phyloP scores from a whole-genome alignment of 2,329 filamentous ascomycete species.

The Penicillium sp. region DNA sequence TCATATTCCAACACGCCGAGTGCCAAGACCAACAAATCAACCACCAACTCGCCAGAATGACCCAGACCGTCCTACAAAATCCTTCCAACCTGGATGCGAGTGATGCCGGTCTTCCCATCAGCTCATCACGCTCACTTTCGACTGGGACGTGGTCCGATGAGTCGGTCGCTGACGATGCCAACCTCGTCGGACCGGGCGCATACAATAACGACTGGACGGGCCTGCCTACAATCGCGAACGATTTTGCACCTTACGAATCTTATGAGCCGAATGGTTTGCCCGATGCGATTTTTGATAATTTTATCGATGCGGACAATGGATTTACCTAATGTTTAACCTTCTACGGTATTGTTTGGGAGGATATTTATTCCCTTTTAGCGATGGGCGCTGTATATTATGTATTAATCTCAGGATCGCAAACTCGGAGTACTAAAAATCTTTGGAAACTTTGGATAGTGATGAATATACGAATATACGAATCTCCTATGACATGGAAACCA shows the following conservation, averaged over 20 bases:
- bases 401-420: background rate
- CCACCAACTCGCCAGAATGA: conserved; percentile 16
- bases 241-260: background rate
- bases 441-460: background rate
- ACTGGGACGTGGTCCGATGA: conserved; percentile 14
- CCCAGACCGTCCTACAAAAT: conserved; percentile 5
- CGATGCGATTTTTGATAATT: conserved; percentile 8
- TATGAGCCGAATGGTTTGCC: background rate
- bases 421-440: background rate
- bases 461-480: background rate
- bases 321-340: background rate
- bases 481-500: background rate
- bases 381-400: conserved; percentile 3
- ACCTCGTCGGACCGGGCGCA: background rate
- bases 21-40: conserved; percentile 22
- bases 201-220: background rate
- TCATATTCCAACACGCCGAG: conserved; percentile 19
- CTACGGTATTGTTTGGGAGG: background rate
- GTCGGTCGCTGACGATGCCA: conserved; percentile 5
- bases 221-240: background rate
- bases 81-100: background rate
- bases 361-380: background rate
- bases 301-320: conserved; percentile 3
- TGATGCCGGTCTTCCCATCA: background rate
- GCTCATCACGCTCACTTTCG: conserved; percentile 12